Evolutionary conservation across 306 rosid species (phyloP).

Genomic region (Cucumis melo): DNA sequence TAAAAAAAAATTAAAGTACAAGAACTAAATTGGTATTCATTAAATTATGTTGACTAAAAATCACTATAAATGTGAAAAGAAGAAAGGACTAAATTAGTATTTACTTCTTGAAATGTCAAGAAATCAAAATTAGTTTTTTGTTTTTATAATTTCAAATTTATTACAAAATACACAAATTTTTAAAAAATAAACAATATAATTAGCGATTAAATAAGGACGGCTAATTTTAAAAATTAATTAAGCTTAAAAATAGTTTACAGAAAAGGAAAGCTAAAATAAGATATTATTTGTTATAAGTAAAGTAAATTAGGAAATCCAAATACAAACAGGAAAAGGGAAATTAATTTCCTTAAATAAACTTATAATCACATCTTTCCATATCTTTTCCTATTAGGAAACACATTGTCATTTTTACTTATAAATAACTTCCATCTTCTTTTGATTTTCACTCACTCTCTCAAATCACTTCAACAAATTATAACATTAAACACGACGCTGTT

Average conservation of each 20-base stretch:
- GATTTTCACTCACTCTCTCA: background rate
- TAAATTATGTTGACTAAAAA: too few relatives aligned
- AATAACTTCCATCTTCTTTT: background rate
- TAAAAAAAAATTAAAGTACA: too few relatives aligned
- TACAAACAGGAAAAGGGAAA: background rate
- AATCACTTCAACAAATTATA: too few relatives aligned
- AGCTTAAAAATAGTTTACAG: background rate
- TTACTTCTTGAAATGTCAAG: too few relatives aligned
- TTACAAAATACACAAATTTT: too few relatives aligned
- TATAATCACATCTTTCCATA: too few relatives aligned
- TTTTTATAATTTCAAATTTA: too few relatives aligned
- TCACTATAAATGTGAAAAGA: too few relatives aligned
- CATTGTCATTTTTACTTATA: background rate
- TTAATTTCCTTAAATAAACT: background rate
- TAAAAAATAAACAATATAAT: too few relatives aligned
- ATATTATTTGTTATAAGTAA: background rate
- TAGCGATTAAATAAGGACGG: background rate
- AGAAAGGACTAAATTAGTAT: too few relatives aligned
- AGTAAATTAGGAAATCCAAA: background rate
- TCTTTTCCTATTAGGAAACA: background rate
- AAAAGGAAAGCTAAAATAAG: background rate
- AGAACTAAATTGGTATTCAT: too few relatives aligned
- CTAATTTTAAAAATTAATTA: background rate
- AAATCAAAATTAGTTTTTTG: too few relatives aligned
- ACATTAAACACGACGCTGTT: background rate